phyloP scores from a whole-genome alignment of 306 rosid genomes.

The cucumber (Cucumis sativus) region DNA sequence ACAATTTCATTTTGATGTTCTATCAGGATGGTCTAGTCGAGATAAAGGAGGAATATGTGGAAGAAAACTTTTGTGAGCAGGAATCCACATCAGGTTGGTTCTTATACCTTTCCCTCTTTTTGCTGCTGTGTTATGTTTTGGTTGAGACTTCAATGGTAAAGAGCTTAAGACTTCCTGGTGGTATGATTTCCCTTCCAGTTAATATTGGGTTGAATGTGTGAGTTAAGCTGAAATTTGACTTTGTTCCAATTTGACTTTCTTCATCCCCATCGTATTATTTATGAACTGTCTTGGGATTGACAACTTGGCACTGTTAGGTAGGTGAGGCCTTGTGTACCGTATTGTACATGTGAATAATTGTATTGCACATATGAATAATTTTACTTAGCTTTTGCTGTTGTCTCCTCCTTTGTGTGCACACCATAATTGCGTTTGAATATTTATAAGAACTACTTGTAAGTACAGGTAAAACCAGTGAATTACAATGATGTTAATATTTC shows the following conservation, averaged over 20 bases:
- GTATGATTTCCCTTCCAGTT: neutral
- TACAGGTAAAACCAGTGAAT: neutral
- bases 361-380: neutral
- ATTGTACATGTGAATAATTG: neutral
- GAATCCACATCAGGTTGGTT: conserved; percentile 43
- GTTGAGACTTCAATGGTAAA: neutral
- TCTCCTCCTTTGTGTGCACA: neutral
- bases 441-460: neutral
- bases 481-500: neutral
- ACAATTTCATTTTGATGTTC: neutral
- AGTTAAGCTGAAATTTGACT: neutral
- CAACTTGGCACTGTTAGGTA: neutral
- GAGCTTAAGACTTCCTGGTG: neutral
- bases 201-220: neutral
- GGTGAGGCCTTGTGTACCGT: neutral
- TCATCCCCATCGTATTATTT: neutral
- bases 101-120: conserved; percentile 8
- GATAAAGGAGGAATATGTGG: conserved; percentile 69
- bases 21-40: conserved; percentile 69
- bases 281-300: neutral
- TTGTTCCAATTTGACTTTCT: neutral
- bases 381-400: neutral
- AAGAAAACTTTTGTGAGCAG: conserved; percentile 21
- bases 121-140: neutral
- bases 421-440: neutral